phyloP scores from a whole-genome alignment of 345 rosid genomes.

The Syzygium aqueum region DNA sequence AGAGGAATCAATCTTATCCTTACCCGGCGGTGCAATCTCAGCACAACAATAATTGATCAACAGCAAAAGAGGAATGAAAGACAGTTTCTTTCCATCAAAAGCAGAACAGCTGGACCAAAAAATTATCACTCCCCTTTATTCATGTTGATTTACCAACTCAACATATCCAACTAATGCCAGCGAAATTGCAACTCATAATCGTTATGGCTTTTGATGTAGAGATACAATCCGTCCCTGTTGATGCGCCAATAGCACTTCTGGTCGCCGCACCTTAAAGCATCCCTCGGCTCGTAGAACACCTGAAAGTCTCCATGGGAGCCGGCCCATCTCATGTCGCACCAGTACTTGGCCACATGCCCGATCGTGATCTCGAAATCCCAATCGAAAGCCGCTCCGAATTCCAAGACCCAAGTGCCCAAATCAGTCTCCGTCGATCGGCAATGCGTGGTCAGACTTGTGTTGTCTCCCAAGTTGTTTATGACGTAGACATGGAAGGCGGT shows the following conservation, averaged over 20 bases:
- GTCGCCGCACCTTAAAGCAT: too few relatives aligned
- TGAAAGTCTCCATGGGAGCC: neutral
- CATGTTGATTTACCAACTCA: neutral
- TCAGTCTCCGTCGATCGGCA: neutral
- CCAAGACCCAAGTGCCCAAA: neutral
- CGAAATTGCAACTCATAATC: neutral
- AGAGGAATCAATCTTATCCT: neutral
- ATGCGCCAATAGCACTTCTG: slow-evolving; percentile 2
- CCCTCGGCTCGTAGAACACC: neutral
- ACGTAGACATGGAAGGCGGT: neutral
- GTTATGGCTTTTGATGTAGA: neutral
- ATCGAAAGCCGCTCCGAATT: neutral
- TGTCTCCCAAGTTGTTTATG: neutral
- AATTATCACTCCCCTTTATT: neutral
- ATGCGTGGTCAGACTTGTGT: neutral
- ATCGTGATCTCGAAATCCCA: neutral
- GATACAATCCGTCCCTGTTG: neutral
- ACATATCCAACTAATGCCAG: neutral
- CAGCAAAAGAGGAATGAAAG: neutral
- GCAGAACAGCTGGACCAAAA: neutral
- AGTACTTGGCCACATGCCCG: neutral
- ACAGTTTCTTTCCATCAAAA: neutral
- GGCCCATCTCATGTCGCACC: slow-evolving; percentile 1
- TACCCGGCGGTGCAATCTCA: neutral
- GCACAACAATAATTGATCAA: neutral